Evolutionary conservation across 2,329 filamentous ascomycete species (phyloP), one percentile per base, ranked within the genome.

Genomic region (Fusarium sp.): DNA sequence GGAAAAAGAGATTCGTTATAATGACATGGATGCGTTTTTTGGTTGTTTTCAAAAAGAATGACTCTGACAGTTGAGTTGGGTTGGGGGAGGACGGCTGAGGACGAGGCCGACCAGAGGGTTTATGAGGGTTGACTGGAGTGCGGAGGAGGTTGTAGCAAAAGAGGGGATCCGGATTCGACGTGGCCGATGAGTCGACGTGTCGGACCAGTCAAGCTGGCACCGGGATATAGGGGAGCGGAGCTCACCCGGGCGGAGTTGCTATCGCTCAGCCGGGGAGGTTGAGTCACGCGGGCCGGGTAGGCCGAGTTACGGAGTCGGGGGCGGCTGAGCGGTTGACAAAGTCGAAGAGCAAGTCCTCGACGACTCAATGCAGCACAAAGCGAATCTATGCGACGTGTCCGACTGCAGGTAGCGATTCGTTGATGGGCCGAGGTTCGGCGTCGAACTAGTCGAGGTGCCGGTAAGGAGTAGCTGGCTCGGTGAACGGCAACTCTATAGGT

Each of bases 1-100:
- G 75, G 77, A 76, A 79, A 80, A 79, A 73, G 76, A 78, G 65
- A 79, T 80, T 83, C 84, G 84, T 86, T 86, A 86, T 82, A 75
- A 81, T 79, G 80, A 85, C 84, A 86, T 86, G 79, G 80, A 81
- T 77, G 78, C 81, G 79, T 80, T 81, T 75, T 77, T 73, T 77
- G 70, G 71, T 69, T 71, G 61, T 38, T 74, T 73, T 69, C 60
- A 56, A 74, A 79, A 81, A 77, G 78, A 79, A 76, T 77, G 80
- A 77, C 74, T 79, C 75, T 72, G 71, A 74, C 75, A 76, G 71
- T 71, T 72, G 66, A 45, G 42, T 67, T 70, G 67, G 36, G 38
- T 36, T 65, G 58, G 67, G 63, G 57, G 27, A 63, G 60, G 74
- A 72, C 74, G 77, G 75, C 77, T 75, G 74, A 74, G 78, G 80